A percentile compares a stretch with the other conserved stretches of the same genome.
These are phyloP conservation scores for Hericium coralloides DNA, from an alignment of 768 basidiomycete species.

Conservation along the genomic window DNA sequence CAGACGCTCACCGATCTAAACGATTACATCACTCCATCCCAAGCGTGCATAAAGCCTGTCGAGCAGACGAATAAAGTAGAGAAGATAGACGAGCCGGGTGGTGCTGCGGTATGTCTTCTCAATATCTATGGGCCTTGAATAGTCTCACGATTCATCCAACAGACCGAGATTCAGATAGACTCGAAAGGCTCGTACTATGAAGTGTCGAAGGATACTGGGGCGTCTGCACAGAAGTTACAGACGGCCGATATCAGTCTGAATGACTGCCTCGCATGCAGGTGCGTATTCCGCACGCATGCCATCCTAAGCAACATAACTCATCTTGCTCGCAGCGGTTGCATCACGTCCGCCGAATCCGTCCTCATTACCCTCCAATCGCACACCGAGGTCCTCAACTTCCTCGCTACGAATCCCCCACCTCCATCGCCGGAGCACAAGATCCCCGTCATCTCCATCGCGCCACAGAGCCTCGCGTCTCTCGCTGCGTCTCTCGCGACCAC, in stretches of 20 bases:
- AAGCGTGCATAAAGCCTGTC: slow-evolving; percentile 96
- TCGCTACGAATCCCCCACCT: slow-evolving; percentile 43
- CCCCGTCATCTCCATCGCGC: slow-evolving; percentile 81
- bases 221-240: slow-evolving; percentile 53
- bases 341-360: slow-evolving; percentile 96
- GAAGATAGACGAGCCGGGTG: slow-evolving; percentile 30
- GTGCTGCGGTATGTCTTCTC: slow-evolving; percentile 30
- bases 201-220: slow-evolving; percentile 34
- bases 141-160: slow-evolving; percentile 24
- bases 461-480: slow-evolving; percentile 79
- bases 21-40: slow-evolving; percentile 94
- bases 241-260: slow-evolving; percentile 95
- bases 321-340: slow-evolving; percentile 66
- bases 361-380: slow-evolving; percentile 95
- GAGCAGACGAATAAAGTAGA: slow-evolving; percentile 38
- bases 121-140: neutral
- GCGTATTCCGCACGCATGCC: slow-evolving; percentile 16
- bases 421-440: slow-evolving; percentile 35
- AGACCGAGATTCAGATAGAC: slow-evolving; percentile 95
- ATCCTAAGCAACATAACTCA: slow-evolving; percentile 3
- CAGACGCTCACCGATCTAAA: slow-evolving; percentile 92
- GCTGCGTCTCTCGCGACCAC: slow-evolving; percentile 49
- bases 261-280: slow-evolving; percentile 98
- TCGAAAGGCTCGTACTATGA: slow-evolving; percentile 83
- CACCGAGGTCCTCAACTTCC: slow-evolving; percentile 78